These are phyloP conservation scores for Acacia crassicarpa DNA, from an alignment of 306 rosid species.

Conservation along the genomic window DNA sequence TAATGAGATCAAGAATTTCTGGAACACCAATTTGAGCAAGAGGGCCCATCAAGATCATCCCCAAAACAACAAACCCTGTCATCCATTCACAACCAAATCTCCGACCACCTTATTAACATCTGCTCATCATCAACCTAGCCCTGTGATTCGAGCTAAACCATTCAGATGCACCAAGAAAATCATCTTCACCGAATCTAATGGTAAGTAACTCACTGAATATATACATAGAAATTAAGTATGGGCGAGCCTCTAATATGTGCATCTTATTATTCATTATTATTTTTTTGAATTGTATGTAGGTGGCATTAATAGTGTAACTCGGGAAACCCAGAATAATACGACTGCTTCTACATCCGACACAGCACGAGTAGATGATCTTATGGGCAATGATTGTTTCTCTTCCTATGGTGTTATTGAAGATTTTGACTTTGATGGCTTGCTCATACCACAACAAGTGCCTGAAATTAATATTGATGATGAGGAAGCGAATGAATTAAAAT, in stretches of 20 bases:
- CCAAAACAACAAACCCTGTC: not conserved
- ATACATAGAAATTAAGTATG: not conserved
- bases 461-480: not conserved
- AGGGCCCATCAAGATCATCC: not conserved
- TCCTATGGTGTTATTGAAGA: not conserved
- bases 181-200: not conserved
- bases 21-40: slow-evolving; percentile 24
- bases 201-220: not conserved
- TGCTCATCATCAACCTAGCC: not conserved
- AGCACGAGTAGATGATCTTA: not conserved
- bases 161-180: not conserved
- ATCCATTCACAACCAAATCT: not conserved
- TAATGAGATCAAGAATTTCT: slow-evolving; percentile 23
- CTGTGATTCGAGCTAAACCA: not conserved
- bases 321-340: not conserved
- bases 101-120: not conserved
- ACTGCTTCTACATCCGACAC: not conserved
- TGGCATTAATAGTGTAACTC: not conserved
- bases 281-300: not conserved
- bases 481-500: not conserved
- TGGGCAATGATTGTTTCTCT: not conserved
- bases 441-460: not conserved
- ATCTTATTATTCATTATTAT: too few species aligned
- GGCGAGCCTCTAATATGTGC: not conserved
- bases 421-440: not conserved